Evolutionary conservation across 768 basidiomycete genomes (phyloP), one percentile per base, ranked within the genome.

Genomic region (Mrakia hoshinonis): DNA sequence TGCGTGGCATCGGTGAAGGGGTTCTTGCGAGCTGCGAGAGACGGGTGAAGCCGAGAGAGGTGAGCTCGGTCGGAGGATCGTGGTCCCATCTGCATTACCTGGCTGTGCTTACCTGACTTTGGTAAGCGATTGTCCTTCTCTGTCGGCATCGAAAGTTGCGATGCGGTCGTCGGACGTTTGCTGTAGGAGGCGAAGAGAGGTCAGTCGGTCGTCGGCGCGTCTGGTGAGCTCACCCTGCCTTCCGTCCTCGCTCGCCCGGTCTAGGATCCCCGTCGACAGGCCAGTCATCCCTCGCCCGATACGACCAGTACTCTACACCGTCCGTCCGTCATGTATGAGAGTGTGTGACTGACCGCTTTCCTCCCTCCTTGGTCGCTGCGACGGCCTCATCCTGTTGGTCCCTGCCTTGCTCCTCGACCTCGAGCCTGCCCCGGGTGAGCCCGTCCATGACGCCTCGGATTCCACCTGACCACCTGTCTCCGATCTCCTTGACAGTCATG

Each of bases 401-500:
- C 75, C 74, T 54, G 71, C 66, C 39, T 74, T 71, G 10, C 79
- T 76, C 24, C 74, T 65, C 68, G 74, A 73, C 67, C 77, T 61
- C 24, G 75, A 79, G 10, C 73, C 75, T 10, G 65, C 61, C 77
- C 77, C 79, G 39, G n/a, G 70, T 63, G 10, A 72, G 39, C 1
- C 64, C 48, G n/a, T 67, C 62, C 34, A 72, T 47, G 34, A 72
- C 70, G 12, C 65, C 62, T 13, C 54, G 52, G 22, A 72, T 64
- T 10, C 70, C 70, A 2, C 76, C 78, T 2, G 75, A 77, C 80
- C 80, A 80, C 36, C 76, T 69, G 15, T 62, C 67, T 20, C 76
- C 74, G 47, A 80, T 74, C 34, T 79, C 78, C 13, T 72, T 74
- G 52, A 80, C 72, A 10, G 74, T 79, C 75, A 79, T 74, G 6